phyloP scores from a whole-genome alignment of 2,329 filamentous ascomycete species.

The Talaromyces sp. region DNA sequence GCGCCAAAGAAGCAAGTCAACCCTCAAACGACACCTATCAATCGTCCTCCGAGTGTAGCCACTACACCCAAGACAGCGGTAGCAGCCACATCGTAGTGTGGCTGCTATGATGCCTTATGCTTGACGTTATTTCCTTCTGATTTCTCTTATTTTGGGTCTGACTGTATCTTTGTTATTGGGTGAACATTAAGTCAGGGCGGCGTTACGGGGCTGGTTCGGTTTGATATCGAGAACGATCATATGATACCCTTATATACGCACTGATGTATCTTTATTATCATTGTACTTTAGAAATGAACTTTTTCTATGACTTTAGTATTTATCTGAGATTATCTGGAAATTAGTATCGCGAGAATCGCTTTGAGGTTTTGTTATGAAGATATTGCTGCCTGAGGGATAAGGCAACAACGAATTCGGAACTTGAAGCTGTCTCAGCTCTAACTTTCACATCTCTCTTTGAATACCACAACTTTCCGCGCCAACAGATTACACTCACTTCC shows the following conservation, averaged over 20 bases:
- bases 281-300: neutral
- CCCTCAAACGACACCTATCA: conserved; percentile 11
- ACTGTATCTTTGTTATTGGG: neutral
- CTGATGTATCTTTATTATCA: conserved; percentile 5
- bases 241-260: conserved; percentile 30
- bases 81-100: conserved; percentile 19
- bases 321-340: neutral
- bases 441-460: neutral
- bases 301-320: neutral
- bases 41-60: conserved; percentile 12
- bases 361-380: neutral
- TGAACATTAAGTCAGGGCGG: conserved; percentile 1
- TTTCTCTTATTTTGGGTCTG: neutral
- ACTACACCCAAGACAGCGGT: conserved; percentile 23
- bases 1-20: conserved; percentile 25
- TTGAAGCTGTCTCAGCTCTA: neutral
- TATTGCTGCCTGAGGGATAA: neutral
- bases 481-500: neutral
- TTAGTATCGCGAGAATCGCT: neutral
- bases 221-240: conserved; percentile 25
- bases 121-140: neutral
- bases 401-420: neutral
- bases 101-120: neutral
- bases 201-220: conserved; percentile 1
- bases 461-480: neutral